Evolutionary conservation across 495 filamentous ascomycete species (phyloP).

Genomic region (Cercophora samala): DNA sequence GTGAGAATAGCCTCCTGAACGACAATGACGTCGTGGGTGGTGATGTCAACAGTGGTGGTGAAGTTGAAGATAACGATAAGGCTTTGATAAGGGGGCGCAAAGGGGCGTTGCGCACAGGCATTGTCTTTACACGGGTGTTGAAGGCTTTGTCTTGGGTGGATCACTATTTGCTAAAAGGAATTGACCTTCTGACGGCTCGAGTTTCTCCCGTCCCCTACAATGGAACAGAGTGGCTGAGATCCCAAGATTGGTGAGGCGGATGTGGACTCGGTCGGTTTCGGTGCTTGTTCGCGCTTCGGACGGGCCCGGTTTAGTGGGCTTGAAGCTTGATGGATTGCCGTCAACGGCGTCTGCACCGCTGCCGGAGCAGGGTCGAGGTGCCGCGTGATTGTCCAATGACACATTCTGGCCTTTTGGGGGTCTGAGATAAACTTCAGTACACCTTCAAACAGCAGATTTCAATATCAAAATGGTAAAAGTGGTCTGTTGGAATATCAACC

Average conservation of each 20-base stretch:
- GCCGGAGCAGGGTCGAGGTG: neutral
- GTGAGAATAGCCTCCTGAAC: slow-evolving; percentile 24
- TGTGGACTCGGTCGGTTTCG: neutral
- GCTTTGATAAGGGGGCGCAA: slow-evolving; percentile 4
- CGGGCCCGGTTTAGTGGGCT: neutral
- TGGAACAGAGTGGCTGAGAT: neutral
- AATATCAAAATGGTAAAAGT: neutral
- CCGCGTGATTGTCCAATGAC: neutral
- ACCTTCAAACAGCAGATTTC: neutral
- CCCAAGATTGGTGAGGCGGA: neutral
- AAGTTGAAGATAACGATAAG: neutral
- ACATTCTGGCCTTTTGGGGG: neutral
- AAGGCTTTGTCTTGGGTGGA: neutral
- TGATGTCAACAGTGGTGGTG: neutral
- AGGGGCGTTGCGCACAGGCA: neutral
- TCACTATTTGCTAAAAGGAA: neutral
- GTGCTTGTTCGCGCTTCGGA: neutral
- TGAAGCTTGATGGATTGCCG: neutral
- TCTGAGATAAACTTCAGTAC: neutral
- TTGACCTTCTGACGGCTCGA: neutral
- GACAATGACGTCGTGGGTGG: neutral
- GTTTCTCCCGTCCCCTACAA: neutral
- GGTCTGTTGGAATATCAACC: neutral
- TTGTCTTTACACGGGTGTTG: neutral
- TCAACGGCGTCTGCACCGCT: neutral